Evolutionary conservation across 129 eudicot species (phyloP).

Genomic region (Calendula officinalis): DNA sequence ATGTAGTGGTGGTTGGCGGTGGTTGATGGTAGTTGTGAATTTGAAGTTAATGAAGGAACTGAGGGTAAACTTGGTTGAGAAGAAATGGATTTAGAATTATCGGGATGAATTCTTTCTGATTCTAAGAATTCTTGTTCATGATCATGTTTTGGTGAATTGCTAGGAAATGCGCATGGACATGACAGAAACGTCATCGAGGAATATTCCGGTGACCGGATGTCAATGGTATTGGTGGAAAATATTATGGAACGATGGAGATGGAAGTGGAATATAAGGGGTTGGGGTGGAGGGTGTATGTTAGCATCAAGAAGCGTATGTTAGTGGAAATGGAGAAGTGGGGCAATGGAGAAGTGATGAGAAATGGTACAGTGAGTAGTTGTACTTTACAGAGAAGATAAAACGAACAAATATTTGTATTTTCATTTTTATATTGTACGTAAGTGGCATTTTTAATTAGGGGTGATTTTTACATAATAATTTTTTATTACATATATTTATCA

Average conservation of each 20-base stretch:
- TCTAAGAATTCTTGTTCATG: constrained; percentile 12
- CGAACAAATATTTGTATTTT: too few species aligned
- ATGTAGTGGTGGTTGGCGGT: constrained; percentile 44
- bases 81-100: constrained; percentile 36
- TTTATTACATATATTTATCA: too few species aligned
- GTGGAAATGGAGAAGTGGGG: constrained; percentile 25
- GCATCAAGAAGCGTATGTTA: constrained; percentile 9
- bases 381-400: too few species aligned
- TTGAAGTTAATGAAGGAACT: constrained; percentile 56
- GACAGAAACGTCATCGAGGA: constrained; percentile 35
- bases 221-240: not conserved
- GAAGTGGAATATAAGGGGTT: constrained; percentile 18
- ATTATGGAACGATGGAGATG: not conserved
- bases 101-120: constrained; percentile 5
- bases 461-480: too few species aligned
- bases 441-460: too few species aligned
- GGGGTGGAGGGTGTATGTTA: constrained; percentile 20
- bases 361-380: constrained; percentile 32
- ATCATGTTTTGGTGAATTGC: constrained; percentile 1
- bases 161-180: constrained; percentile 36
- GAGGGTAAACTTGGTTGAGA: constrained; percentile 70
- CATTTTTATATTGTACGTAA: too few species aligned
- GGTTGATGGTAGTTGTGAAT: constrained; percentile 35
- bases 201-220: constrained; percentile 20
- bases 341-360: constrained; percentile 17